phyloP scores from a whole-genome alignment of 495 filamentous ascomycete species.

The Daldinia childiae region DNA sequence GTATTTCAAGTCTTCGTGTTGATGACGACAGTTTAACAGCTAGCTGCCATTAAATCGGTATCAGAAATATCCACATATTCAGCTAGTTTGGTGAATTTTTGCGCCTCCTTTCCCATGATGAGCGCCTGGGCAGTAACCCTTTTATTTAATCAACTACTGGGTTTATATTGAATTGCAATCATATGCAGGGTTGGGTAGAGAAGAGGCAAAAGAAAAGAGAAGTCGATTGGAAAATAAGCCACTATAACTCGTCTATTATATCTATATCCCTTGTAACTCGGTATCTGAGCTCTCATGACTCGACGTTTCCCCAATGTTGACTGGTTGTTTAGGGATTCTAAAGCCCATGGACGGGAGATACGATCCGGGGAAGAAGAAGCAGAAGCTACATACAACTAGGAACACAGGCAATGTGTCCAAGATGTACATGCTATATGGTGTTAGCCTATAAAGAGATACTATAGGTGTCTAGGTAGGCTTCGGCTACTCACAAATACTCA shows the following conservation, averaged over 20 bases:
- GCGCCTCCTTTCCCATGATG: conserved; percentile 8
- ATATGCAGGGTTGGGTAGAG: not conserved
- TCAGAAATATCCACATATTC: conserved; percentile 11
- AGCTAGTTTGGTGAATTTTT: not conserved
- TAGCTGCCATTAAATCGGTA: not conserved
- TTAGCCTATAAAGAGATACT: not conserved
- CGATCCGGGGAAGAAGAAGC: conserved; percentile 53
- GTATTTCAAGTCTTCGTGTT: conserved; percentile 1
- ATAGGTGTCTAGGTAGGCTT: not conserved
- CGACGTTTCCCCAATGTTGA: not conserved
- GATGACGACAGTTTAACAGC: not conserved
- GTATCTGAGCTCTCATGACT: conserved; percentile 19
- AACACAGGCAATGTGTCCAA: conserved; percentile 50
- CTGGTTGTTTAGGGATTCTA: conserved; percentile 44
- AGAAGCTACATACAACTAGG: conserved; percentile 45
- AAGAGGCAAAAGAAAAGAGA: not conserved
- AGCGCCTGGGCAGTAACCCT: conserved; percentile 1
- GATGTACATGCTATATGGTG: conserved; percentile 41
- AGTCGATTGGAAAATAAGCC: not conserved
- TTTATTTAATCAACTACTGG: conserved; percentile 10
- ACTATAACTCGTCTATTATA: too few relatives aligned
- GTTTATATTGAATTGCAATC: not conserved
- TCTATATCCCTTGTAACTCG: conserved; percentile 18
- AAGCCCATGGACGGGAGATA: conserved; percentile 59
- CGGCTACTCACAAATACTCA: conserved; percentile 46